Evolutionary conservation across 1,284 basidiomycete species (phyloP).

Genomic region (Cutaneotrichosporon sp.): DNA sequence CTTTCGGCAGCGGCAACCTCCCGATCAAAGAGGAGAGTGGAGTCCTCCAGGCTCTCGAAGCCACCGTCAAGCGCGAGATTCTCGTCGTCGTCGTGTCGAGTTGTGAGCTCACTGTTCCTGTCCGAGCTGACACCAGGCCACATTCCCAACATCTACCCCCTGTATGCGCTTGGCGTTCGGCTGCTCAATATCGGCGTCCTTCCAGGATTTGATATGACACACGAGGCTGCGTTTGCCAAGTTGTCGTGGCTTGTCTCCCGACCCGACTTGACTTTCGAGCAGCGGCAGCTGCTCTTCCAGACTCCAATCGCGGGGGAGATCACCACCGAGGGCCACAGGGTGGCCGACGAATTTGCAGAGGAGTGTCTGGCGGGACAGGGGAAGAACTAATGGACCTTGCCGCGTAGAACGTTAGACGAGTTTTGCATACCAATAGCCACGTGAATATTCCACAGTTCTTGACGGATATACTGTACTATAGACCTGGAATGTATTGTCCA

Average conservation of each 20-base stretch:
- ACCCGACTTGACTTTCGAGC: constrained; percentile 36
- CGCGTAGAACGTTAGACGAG: too few species aligned
- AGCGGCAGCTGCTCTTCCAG: constrained; percentile 39
- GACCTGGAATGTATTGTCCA: too few species aligned
- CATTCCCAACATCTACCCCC: constrained; percentile 43
- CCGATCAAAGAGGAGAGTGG: constrained; percentile 37
- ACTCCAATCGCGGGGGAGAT: constrained; percentile 40
- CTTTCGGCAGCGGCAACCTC: constrained; percentile 43
- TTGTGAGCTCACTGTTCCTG: too few species aligned
- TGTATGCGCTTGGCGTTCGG: constrained; percentile 42
- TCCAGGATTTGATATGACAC: constrained; percentile 45
- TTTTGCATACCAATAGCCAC: too few species aligned
- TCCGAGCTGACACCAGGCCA: constrained; percentile 25
- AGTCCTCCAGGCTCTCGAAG: constrained; percentile 32
- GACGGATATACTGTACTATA: too few species aligned
- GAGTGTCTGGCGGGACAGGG: too few species aligned
- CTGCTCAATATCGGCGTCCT: constrained; percentile 38
- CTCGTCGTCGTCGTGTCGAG: constrained; percentile 45
- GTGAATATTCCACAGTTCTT: too few species aligned
- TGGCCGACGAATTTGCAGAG: too few species aligned
- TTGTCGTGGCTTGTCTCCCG: constrained; percentile 42
- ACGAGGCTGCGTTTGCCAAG: constrained; percentile 47
- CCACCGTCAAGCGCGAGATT: constrained; percentile 38
- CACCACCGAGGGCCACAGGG: constrained; percentile 12
- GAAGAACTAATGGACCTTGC: too few species aligned